A percentile compares a stretch with the other conserved stretches of the same genome.
These are phyloP conservation scores for Beauveria australis DNA, from an alignment of 2,329 filamentous ascomycete species.

Conservation along the genomic window DNA sequence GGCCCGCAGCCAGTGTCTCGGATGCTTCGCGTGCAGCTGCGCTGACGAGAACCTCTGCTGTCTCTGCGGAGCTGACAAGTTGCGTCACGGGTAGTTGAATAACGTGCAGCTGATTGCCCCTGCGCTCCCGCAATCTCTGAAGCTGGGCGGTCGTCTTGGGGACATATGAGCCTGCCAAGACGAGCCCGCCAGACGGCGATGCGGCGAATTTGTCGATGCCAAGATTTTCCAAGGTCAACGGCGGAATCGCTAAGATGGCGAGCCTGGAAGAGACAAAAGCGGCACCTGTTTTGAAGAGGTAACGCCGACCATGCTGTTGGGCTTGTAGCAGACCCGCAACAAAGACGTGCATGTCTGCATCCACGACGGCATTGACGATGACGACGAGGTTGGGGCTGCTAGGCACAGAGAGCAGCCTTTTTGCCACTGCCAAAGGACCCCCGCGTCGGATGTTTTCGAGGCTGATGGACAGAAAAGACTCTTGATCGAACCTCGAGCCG, in stretches of 20 bases:
- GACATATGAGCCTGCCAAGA: constrained; percentile 46
- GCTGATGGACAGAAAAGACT: constrained; percentile 21
- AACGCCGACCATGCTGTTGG: constrained; percentile 23
- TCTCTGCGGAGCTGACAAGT: constrained; percentile 10
- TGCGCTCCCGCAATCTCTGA: constrained; percentile 13
- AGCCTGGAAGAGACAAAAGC: constrained; percentile 38
- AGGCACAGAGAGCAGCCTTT: constrained; percentile 24
- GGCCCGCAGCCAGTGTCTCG: constrained; percentile 28
- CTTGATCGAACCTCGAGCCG: constrained; percentile 21
- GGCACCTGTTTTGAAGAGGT: constrained; percentile 30
- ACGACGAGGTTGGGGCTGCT: constrained; percentile 30
- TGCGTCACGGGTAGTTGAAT: constrained; percentile 15
- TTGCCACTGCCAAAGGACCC: constrained; percentile 18
- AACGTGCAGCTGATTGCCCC: constrained; percentile 13
- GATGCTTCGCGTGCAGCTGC: constrained; percentile 9
- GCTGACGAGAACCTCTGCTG: constrained; percentile 7
- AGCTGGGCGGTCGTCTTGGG: constrained; percentile 44
- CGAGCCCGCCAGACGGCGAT: constrained; percentile 34
- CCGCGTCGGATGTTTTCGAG: constrained; percentile 24
- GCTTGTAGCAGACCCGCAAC: constrained; percentile 38
- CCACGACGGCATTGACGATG: constrained; percentile 44
- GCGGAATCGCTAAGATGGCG: constrained; percentile 40
- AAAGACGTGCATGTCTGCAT: constrained; percentile 48
- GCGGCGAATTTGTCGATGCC: constrained; percentile 18
- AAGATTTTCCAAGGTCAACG: constrained; percentile 37